Conservation (phyloP, 2,329 filamentous ascomycete species). For the Aspergillus glaucus region DNA sequence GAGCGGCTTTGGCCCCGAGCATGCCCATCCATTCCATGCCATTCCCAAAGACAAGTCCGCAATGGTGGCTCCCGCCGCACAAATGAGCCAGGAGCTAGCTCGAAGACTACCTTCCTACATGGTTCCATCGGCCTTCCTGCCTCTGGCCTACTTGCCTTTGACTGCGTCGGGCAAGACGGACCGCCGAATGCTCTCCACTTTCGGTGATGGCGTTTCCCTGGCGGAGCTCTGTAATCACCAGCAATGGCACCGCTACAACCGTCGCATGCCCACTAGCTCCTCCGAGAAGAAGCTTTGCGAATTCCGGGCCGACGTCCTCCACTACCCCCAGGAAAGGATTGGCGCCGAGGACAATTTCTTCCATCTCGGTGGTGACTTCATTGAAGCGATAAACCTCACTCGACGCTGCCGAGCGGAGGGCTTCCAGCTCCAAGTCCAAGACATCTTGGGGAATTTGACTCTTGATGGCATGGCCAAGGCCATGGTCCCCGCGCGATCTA, state of each 20-base stretch:
- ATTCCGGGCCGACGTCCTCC: neutral
- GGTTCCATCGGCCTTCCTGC: constrained; percentile 34
- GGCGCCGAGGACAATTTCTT: neutral
- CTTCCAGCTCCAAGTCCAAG: neutral
- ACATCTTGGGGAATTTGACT: neutral
- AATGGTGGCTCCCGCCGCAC: constrained; percentile 5
- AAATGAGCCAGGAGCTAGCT: constrained; percentile 8
- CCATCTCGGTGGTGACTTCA: constrained; percentile 1
- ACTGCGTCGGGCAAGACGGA: constrained; percentile 36
- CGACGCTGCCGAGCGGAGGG: neutral
- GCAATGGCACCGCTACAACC: neutral
- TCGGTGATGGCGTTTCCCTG: neutral
- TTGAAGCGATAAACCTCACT: neutral
- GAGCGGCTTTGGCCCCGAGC: constrained; percentile 8
- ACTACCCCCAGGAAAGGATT: neutral
- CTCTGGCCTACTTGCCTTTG: constrained; percentile 32
- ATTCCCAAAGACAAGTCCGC: constrained; percentile 1
- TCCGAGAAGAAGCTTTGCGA: neutral
- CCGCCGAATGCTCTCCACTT: constrained; percentile 17
- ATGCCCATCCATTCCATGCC: constrained; percentile 3
- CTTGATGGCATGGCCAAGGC: constrained; percentile 24
- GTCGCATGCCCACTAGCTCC: neutral
- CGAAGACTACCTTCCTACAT: constrained; percentile 23
- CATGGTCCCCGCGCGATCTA: constrained; percentile 1
- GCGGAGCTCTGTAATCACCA: neutral